Evolutionary conservation across 495 filamentous ascomycete genomes (phyloP).

Genomic region (Podospora comata): DNA sequence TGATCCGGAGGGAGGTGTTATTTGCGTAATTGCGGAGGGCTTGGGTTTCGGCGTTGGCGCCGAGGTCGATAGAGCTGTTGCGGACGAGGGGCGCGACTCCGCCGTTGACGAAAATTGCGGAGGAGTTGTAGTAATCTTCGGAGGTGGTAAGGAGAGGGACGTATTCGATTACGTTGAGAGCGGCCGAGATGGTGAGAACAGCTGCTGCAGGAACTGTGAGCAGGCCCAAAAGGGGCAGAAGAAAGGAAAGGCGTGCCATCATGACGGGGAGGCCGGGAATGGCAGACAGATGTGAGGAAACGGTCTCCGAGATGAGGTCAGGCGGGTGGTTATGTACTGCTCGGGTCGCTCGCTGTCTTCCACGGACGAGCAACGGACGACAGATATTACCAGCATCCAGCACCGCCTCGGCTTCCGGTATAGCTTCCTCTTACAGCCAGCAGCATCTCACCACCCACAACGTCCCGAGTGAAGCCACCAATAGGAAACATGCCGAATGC

Average conservation of each 20-base stretch:
- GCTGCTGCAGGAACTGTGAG: neutral
- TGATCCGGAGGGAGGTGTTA: conserved; percentile 41
- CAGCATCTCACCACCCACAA: neutral
- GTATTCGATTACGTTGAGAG: conserved; percentile 31
- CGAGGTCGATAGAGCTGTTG: conserved; percentile 34
- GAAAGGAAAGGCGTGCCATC: neutral
- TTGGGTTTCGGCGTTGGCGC: conserved; percentile 48
- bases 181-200: conserved; percentile 11
- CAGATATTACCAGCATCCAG: neutral
- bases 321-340: neutral
- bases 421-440: neutral
- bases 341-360: neutral
- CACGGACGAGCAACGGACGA: neutral
- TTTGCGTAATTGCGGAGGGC: conserved; percentile 38
- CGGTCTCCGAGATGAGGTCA: neutral
- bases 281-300: neutral
- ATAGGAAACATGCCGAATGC: neutral
- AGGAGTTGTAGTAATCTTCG: conserved; percentile 32
- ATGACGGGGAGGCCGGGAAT: neutral
- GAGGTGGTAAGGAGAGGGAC: conserved; percentile 33
- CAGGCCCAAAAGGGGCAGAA: conserved; percentile 3
- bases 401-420: neutral
- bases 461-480: neutral
- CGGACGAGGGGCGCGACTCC: conserved; percentile 27
- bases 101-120: conserved; percentile 24